Percentiles rank a stretch among this genome's conserved stretches.
These are phyloP conservation scores for Nemania sp. DNA, from an alignment of 2,329 filamentous ascomycete genomes.

Conservation along the genomic window DNA sequence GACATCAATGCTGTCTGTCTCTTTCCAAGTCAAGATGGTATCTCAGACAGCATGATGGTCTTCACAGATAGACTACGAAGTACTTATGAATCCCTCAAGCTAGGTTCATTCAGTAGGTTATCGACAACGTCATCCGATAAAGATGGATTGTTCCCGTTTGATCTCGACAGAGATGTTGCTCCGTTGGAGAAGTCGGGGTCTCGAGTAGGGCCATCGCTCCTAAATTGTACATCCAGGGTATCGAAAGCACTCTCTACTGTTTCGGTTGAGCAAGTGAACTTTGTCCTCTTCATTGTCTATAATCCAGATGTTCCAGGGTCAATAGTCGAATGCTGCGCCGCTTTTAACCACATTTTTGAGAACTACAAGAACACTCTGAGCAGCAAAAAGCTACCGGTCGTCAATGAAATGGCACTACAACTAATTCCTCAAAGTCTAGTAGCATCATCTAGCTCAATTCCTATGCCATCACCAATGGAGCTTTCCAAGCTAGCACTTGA, in stretches of 20 bases:
- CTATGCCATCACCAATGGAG: constrained; percentile 70
- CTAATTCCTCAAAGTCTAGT: constrained; percentile 77
- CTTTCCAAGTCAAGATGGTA: constrained; percentile 73
- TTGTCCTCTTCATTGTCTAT: constrained; percentile 83
- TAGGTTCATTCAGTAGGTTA: constrained; percentile 73
- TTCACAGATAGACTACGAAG: constrained; percentile 77
- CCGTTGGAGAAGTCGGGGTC: constrained; percentile 57
- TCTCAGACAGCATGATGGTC: constrained; percentile 68
- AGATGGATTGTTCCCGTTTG: constrained; percentile 63
- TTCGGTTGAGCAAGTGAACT: constrained; percentile 64
- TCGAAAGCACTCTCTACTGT: constrained; percentile 60
- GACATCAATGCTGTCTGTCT: constrained; percentile 78
- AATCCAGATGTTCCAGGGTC: constrained; percentile 71
- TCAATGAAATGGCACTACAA: constrained; percentile 80
- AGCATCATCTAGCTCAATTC: constrained; percentile 70
- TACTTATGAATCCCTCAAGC: constrained; percentile 78
- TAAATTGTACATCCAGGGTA: constrained; percentile 63
- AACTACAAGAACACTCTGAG: constrained; percentile 66
- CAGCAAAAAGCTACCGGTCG: constrained; percentile 60
- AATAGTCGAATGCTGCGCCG: constrained; percentile 76
- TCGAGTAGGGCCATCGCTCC: constrained; percentile 59
- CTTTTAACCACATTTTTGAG: constrained; percentile 79
- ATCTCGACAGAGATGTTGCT: constrained; percentile 59
- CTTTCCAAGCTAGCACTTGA: constrained; percentile 76
- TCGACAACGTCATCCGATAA: constrained; percentile 57